phyloP scores from a whole-genome alignment of 768 basidiomycete genomes.

The Lactarius trivialis region DNA sequence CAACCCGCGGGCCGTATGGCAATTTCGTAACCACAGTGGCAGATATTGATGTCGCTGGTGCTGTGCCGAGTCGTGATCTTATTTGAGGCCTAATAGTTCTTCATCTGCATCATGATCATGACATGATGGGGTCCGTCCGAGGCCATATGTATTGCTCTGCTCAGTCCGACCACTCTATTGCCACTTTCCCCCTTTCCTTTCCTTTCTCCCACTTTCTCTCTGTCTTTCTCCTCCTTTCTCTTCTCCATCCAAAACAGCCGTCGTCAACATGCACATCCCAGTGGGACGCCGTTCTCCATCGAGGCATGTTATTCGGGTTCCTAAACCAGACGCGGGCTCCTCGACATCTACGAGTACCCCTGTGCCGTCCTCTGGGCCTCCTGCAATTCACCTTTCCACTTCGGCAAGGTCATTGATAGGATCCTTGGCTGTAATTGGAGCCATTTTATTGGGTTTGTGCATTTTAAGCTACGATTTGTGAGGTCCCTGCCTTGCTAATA shows the following conservation, averaged over 20 bases:
- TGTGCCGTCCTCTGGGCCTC: background rate
- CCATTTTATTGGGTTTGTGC: constrained; percentile 24
- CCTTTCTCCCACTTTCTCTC: constrained; percentile 1
- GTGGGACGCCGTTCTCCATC: constrained; percentile 1
- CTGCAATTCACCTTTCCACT: constrained; percentile 17
- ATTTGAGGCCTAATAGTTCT: background rate
- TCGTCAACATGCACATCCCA: constrained; percentile 11
- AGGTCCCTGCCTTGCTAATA: background rate
- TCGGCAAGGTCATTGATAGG: constrained; percentile 27
- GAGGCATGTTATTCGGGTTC: constrained; percentile 17
- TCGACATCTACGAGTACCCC: constrained; percentile 1
- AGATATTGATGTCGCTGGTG: background rate
- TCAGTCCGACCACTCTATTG: background rate
- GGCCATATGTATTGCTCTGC: background rate
- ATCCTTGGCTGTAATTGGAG: constrained; percentile 27
- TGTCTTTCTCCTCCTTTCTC: background rate
- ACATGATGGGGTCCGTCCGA: background rate
- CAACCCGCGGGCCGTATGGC: background rate
- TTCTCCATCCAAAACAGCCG: background rate
- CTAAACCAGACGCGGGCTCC: background rate
- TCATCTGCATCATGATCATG: background rate
- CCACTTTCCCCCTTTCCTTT: no score
- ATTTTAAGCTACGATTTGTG: background rate
- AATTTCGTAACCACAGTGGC: background rate
- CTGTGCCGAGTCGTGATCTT: background rate